Base-by-base conservation (phyloP, 2,329 filamentous ascomycete genomes). In the Camillea tinctor region DNA sequence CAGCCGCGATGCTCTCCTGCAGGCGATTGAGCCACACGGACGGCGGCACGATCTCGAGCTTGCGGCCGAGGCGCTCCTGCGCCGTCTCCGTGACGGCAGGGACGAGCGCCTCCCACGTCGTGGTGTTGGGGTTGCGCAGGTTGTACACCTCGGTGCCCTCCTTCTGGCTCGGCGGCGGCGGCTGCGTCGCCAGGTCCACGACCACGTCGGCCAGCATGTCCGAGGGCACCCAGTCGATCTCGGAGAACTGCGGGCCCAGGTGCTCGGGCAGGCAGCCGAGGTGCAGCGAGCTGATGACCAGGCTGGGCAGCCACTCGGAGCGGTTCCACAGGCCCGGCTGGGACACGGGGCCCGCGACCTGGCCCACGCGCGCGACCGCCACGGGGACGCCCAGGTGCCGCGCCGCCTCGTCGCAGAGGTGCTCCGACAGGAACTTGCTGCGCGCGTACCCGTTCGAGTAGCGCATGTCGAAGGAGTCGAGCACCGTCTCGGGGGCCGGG, bases 141-240 rank as follows among this genome's bases (percentile, higher is more conserved):
- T 74, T 68, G 54, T 63, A 70, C 8, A 73, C 67, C 11, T 9
- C 36, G 4, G 57, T 59, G 22, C 55, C 54, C 24, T 22, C 40
- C 11, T 44, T 44, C 36, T 44, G 36, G 36, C 36, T n/a, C 15
- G 36, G n/a, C 17, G 17, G 36, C 15, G 36, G n/a, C 20, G 59
- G n/a, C 17, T 44, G 36, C 15, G 36, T 17, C 20, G 59, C 58
- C 2, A 77, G 64, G 20, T 76, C 74, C 8, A 74, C 65, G 0
- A 80, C 59, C 2, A 77, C 72, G 1, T 73, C 67, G 1, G 75
- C 74, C 4, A 79, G 68, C 0, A 74, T 30, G 54, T 82, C 79
- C 11, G 79, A 72, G 0, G 79, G 79, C 1, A 81, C 61, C 79
- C 79, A 82, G 55, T 80, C 76, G 2, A 81, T 68, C 1, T 61